Evolutionary conservation across 2,329 filamentous ascomycete species (phyloP), one percentile per base, ranked within the genome.

Genomic region (Elsinoe australis): DNA sequence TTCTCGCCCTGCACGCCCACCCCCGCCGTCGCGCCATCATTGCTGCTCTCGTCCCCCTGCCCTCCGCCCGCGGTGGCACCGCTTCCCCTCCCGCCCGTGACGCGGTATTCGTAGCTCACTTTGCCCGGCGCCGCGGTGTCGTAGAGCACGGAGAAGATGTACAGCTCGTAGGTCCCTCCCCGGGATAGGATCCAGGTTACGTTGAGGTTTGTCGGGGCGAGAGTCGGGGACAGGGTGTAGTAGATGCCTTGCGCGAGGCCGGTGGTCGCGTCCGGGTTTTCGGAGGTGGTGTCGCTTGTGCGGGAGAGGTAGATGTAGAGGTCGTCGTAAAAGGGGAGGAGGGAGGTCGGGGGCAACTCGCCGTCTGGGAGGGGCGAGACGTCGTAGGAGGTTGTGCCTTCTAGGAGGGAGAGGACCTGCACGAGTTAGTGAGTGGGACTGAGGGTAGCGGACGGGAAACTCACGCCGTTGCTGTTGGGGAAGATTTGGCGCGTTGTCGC

Each of bases 261-360:
- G 44, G 17, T 47, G 14, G 18, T 41, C 31, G 31, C 45, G 19
- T 17, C 19, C 2, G 32, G 24, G 24, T 17, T 48, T 18, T 18
- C 17, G 17, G 18, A 14, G 8, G 45, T 28, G 3, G 45, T 36
- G 24, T 48, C 45, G 19, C 33, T 26, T 2, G 44, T 47, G 32
- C 48, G 42, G 24, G 31, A 36, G 10, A 52, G 54, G 36, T 53
- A 56, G 9, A 62, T 51, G 47, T 56, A 58, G 3, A 62, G 53
- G 48, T 66, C 64, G 45, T 64, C 60, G 52, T 59, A 62, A 49
- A 61, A 61, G 3, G 63, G 59, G 3, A 50, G 55, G 15, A 62
- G 49, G 32, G 59, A 56, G 47, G 54, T 55, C 24, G 53, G 50
- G 2, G 63, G 61, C 19, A 38, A 38, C 18, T 52, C 32, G 21